Conservation (phyloP, 805 yeast species). For the Candida stauntonica region DNA sequence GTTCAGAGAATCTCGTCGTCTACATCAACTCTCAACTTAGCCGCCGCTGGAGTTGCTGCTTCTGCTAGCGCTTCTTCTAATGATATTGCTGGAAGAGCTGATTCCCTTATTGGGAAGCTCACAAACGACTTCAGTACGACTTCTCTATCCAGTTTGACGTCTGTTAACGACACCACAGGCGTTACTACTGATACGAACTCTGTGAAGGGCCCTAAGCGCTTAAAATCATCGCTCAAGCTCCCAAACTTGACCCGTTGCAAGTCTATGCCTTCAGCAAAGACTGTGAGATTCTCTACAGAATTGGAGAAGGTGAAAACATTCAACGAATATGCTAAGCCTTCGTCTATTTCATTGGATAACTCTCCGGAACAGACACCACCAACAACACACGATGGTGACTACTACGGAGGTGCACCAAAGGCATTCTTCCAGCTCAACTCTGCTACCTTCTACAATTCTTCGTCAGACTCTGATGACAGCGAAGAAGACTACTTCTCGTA, state of each 20-base stretch:
- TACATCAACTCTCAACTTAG: constrained; percentile 20
- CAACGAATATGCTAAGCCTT: constrained; percentile 56
- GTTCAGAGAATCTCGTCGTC: constrained; percentile 24
- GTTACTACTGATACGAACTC: constrained; percentile 8
- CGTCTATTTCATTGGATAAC: constrained; percentile 54
- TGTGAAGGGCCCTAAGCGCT: constrained; percentile 14
- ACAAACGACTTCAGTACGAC: constrained; percentile 11
- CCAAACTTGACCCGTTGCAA: constrained; percentile 35
- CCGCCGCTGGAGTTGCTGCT: not conserved
- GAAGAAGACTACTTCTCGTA: constrained; percentile 20
- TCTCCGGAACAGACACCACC: constrained; percentile 37
- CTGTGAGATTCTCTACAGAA: constrained; percentile 60
- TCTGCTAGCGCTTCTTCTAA: no score
- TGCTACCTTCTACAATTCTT: constrained; percentile 12
- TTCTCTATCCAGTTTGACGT: constrained; percentile 13
- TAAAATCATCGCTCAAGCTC: constrained; percentile 43
- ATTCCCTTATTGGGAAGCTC: constrained; percentile 1
- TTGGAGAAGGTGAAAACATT: constrained; percentile 62
- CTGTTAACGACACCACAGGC: constrained; percentile 12
- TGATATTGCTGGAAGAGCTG: no score
- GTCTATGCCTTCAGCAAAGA: constrained; percentile 49
- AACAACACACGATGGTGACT: constrained; percentile 4
- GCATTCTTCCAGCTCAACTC: constrained; percentile 23
- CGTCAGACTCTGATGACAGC: constrained; percentile 21
- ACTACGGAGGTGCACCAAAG: constrained; percentile 12